These are phyloP conservation scores for Salix arbutifolia DNA, from an alignment of 345 rosid genomes.

Conservation along the genomic window DNA sequence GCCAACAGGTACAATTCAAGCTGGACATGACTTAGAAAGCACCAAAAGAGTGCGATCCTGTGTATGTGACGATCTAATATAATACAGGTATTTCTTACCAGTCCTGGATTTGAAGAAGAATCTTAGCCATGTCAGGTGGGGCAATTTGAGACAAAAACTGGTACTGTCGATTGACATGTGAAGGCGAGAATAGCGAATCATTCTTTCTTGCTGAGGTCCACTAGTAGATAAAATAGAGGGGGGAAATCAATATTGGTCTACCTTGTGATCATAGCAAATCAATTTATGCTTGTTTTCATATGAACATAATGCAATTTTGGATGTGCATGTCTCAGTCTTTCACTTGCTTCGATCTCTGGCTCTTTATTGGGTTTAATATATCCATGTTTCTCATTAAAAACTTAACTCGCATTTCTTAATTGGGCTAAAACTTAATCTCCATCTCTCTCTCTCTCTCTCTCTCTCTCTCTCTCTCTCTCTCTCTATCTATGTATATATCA, in stretches of 20 bases:
- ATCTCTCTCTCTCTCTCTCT: too few relatives aligned
- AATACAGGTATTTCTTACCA: background rate
- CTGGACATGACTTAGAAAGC: background rate
- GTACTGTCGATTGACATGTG: slow-evolving; percentile 31
- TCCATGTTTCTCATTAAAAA: background rate
- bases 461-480: too few relatives aligned
- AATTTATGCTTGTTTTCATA: background rate
- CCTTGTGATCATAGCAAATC: slow-evolving; percentile 17
- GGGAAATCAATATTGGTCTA: slow-evolving; percentile 8
- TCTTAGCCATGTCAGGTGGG: slow-evolving; percentile 30
- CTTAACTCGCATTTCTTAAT: too few relatives aligned
- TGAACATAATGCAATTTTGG: slow-evolving; percentile 16
- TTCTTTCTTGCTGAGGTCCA: slow-evolving; percentile 24
- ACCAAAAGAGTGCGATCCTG: background rate
- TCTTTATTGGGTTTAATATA: background rate
- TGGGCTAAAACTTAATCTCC: too few relatives aligned
- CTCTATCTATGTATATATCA: too few relatives aligned
- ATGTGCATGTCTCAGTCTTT: background rate
- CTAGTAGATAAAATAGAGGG: slow-evolving; percentile 3
- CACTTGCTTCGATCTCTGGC: background rate
- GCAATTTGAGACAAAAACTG: slow-evolving; percentile 28
- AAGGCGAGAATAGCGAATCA: slow-evolving; percentile 24
- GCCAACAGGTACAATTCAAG: background rate
- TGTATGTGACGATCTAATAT: background rate
- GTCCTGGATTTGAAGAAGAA: slow-evolving; percentile 19